These are phyloP conservation scores for Obba rivulosa DNA, from an alignment of 768 basidiomycete genomes.

Conservation along the genomic window DNA sequence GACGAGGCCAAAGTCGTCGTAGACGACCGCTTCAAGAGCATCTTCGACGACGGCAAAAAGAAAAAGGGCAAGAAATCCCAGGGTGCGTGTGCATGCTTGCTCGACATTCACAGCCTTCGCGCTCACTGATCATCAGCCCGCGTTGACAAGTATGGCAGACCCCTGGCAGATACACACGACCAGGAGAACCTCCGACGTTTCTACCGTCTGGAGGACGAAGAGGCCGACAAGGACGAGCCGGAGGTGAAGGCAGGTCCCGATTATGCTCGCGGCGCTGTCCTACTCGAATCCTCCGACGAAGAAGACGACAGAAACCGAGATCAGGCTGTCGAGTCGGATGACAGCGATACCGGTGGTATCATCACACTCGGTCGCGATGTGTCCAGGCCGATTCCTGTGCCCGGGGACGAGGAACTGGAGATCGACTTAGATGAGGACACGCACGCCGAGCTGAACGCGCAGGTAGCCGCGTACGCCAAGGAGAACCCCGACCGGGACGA, in stretches of 20 bases:
- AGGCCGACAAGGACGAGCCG: slow-evolving; percentile 28
- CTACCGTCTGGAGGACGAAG: slow-evolving; percentile 63
- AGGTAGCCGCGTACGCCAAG: slow-evolving; percentile 57
- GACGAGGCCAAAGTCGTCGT: slow-evolving; percentile 77
- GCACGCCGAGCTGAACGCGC: slow-evolving; percentile 67
- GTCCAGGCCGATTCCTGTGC: slow-evolving; percentile 36
- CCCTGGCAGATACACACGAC: slow-evolving; percentile 61
- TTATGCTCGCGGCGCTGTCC: slow-evolving; percentile 84
- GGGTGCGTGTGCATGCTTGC: slow-evolving; percentile 5
- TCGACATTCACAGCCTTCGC: slow-evolving; percentile 3
- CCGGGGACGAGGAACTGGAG: slow-evolving; percentile 39
- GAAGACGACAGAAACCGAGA: slow-evolving; percentile 37
- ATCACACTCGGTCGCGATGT: slow-evolving; percentile 46
- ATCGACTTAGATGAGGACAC: slow-evolving; percentile 79
- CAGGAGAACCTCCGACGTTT: slow-evolving; percentile 73
- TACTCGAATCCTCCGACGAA: slow-evolving; percentile 86
- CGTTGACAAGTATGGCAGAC: slow-evolving; percentile 90
- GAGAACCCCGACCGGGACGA: slow-evolving; percentile 39
- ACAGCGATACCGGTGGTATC: slow-evolving; percentile 42
- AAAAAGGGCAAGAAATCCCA: slow-evolving; percentile 24
- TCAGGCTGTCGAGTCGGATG: slow-evolving; percentile 28
- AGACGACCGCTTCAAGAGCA: slow-evolving; percentile 85
- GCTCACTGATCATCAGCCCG: slow-evolving; percentile 34
- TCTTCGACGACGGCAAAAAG: slow-evolving; percentile 52
- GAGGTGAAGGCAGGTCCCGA: slow-evolving; percentile 38